These are phyloP conservation scores for Beverwykella pulmonaria DNA, from an alignment of 495 filamentous ascomycete species.

Conservation along the genomic window DNA sequence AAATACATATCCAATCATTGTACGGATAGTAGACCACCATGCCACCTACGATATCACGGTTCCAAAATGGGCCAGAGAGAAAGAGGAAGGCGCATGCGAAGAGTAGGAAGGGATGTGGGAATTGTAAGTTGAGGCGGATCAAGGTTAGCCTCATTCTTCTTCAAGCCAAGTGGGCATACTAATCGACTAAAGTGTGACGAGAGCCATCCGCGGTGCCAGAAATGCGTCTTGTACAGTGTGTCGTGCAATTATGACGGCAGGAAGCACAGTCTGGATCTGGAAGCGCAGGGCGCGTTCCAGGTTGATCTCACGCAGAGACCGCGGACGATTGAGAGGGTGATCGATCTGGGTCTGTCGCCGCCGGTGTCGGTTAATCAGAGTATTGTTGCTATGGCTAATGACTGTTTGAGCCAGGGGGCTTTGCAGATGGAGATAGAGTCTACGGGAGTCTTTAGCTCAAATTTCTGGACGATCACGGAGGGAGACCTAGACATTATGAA, in stretches of 20 bases:
- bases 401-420: neutral
- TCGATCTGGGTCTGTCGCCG: neutral
- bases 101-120: conserved; percentile 50
- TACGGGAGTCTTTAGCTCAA: neutral
- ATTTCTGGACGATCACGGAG: conserved; percentile 18
- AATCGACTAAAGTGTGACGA: conserved; percentile 52
- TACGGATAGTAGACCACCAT: too few species aligned
- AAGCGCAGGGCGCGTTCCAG: conserved; percentile 40
- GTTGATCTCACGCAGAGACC: conserved; percentile 21
- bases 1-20: too few species aligned
- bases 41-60: conserved; percentile 3
- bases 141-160: conserved; percentile 44
- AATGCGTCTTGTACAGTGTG: conserved; percentile 49
- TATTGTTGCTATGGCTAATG: conserved; percentile 15
- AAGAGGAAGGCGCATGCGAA: conserved; percentile 51
- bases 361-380: conserved; percentile 17
- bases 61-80: conserved; percentile 18
- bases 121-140: conserved; percentile 54
- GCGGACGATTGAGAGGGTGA: neutral
- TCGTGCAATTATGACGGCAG: conserved; percentile 48
- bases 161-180: neutral
- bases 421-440: neutral
- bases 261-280: conserved; percentile 44
- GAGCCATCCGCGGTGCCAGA: conserved; percentile 48
- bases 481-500: conserved; percentile 40